Evolutionary conservation across 768 basidiomycete genomes (phyloP), one percentile per base, ranked within the genome.

Genomic region (Suillus brevipes): DNA sequence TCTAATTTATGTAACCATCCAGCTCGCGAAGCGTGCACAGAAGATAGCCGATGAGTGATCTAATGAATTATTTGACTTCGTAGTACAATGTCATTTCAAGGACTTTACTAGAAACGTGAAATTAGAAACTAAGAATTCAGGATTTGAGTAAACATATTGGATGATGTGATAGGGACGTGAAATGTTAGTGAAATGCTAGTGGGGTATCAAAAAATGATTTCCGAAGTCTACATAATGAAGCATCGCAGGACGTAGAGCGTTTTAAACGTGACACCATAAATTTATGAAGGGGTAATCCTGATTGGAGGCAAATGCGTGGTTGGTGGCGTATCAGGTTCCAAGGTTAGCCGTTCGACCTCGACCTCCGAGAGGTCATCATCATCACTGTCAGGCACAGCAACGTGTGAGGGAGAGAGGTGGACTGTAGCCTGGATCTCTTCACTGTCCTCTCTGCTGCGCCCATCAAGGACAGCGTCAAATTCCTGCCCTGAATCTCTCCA

Each of bases 11-110:
- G 31, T 28, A 61, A 50, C 64, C 67, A 63, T 53, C n/a, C 53
- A 94, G 92, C 76, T 94, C 63, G 91, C 91, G 25, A 91, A 82
- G 74, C 88, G 92, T 31, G 91, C 92, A 1, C 91, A 94, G 74
- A 82, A 79, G 71, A 82, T 86, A 68, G 79, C 79, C 23, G 85
- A 85, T 49, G 81, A 83, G 61, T 80, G 80, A 69, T 78, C 58
- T 70, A 59, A 20, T 40, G 18, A 43, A 42, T 59, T 59, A 59
- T 42, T 23, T 37, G 23, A 57, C 36, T 34, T 38, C 56, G 8
- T 57, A 28, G n/a, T n/a, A n/a, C 23, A 28, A 59, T 59, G 28
- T 25, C 31, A 36, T 62, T 63, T 63, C 34, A 6, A 23, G 55
- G 50, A 47, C 53, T 60, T 42, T 60, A 43, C 40, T 38, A n/a